These are phyloP conservation scores for Staphylotrichum tortipilum DNA, from an alignment of 495 filamentous ascomycete genomes.

Conservation along the genomic window DNA sequence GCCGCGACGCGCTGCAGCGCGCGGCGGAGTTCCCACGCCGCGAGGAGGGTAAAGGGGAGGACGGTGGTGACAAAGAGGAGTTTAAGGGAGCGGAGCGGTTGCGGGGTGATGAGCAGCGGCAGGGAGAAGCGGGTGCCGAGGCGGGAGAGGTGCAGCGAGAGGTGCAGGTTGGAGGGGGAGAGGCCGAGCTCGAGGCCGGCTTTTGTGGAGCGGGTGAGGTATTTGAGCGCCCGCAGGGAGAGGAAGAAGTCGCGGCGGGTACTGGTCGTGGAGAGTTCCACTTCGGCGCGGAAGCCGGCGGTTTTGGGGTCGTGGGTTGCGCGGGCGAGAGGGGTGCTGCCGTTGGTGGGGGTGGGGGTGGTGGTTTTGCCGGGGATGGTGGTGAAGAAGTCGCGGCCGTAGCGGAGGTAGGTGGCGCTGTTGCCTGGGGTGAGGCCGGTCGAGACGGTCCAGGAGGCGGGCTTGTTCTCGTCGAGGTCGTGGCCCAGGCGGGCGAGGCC, in stretches of 20 bases:
- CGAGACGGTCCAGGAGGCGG: constrained; percentile 19
- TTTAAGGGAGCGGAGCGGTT: neutral
- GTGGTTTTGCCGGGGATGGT: neutral
- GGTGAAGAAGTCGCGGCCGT: constrained; percentile 16
- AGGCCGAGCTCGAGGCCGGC: constrained; percentile 21
- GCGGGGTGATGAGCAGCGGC: constrained; percentile 19
- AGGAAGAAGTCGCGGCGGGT: constrained; percentile 16
- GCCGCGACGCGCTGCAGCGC: constrained; percentile 1
- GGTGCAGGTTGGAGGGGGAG: constrained; percentile 20
- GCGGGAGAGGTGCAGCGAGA: constrained; percentile 29
- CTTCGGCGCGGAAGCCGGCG: constrained; percentile 14
- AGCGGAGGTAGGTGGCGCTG: constrained; percentile 19
- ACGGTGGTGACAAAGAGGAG: constrained; percentile 32
- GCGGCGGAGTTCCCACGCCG: constrained; percentile 42
- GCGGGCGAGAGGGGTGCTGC: too few species aligned
- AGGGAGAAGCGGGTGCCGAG: constrained; percentile 29
- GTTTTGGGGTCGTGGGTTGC: neutral
- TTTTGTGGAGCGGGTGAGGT: constrained; percentile 18
- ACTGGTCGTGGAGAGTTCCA: constrained; percentile 16
- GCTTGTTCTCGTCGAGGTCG: constrained; percentile 10
- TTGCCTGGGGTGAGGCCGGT: constrained; percentile 11
- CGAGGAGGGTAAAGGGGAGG: constrained; percentile 42
- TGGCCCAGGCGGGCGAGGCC: constrained; percentile 14
- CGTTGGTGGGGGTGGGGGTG: neutral
- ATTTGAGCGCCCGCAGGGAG: constrained; percentile 19